Conservation (phyloP, 2,329 filamentous ascomycete genomes). For the Pseudogymnoascus sp. region DNA sequence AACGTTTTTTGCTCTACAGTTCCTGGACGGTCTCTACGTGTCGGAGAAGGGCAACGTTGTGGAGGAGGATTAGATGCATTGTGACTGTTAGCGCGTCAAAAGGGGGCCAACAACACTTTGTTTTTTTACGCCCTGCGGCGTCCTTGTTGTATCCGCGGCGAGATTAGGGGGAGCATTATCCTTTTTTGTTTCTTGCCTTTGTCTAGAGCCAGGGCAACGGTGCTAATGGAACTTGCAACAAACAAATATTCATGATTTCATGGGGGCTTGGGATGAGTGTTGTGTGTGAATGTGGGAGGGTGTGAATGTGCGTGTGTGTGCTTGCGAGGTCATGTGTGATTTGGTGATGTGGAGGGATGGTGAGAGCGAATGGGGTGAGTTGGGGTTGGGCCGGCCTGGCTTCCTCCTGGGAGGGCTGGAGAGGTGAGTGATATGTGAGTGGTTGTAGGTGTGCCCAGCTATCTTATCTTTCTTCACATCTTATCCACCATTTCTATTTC, state of each 20-base stretch:
- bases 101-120: background rate
- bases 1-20: slow-evolving; percentile 46
- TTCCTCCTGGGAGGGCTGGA: background rate
- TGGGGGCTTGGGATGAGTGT: background rate
- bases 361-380: background rate
- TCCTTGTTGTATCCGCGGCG: background rate
- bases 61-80: slow-evolving; percentile 43
- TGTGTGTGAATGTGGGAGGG: background rate
- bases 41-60: slow-evolving; percentile 96
- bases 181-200: background rate
- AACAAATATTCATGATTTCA: slow-evolving; percentile 1
- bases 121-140: background rate
- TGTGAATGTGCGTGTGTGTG: background rate
- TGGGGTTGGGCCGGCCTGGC: background rate
- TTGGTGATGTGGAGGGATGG: background rate
- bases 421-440: too few species aligned
- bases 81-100: background rate
- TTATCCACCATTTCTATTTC: too few species aligned
- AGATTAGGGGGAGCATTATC: background rate
- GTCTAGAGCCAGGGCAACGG: slow-evolving; percentile 3
- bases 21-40: slow-evolving; percentile 99
- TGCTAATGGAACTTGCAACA: slow-evolving; percentile 7
- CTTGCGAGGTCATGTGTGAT: background rate
- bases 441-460: too few species aligned
- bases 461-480: too few species aligned